A percentile compares a stretch with the other conserved stretches of the same genome.
phyloP scores from a whole-genome alignment of 495 filamentous ascomycete species.

The Neohortaea acidophila region DNA sequence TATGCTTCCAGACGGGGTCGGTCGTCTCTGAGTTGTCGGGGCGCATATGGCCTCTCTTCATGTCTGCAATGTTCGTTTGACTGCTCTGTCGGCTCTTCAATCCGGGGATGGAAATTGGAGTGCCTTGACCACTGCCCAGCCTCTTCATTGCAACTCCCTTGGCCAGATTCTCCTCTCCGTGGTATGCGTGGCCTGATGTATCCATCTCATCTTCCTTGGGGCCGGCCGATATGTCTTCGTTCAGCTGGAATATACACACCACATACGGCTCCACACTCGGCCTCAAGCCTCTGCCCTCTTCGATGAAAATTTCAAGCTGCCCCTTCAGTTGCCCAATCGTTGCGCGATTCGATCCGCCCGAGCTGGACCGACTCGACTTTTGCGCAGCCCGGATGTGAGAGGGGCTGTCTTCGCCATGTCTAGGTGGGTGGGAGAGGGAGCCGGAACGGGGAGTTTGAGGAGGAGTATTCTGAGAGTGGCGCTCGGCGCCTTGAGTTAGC shows the following conservation, averaged over 20 bases:
- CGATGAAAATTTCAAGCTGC: conserved; percentile 76
- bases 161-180: conserved; percentile 10
- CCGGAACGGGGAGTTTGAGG: conserved; percentile 69
- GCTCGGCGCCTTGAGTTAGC: conserved; percentile 68
- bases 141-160: conserved; percentile 44
- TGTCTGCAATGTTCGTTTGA: conserved; percentile 60
- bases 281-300: conserved; percentile 65
- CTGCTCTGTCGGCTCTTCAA: conserved; percentile 89
- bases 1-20: conserved; percentile 88
- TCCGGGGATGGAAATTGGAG: conserved; percentile 91
- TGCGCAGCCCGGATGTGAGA: conserved; percentile 28
- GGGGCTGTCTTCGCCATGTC: conserved; percentile 19
- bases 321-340: conserved; percentile 66
- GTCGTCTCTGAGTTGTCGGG: conserved; percentile 56
- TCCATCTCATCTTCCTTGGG: conserved; percentile 41
- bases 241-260: conserved; percentile 91
- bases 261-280: conserved; percentile 83
- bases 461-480: conserved; percentile 75
- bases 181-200: conserved; percentile 29
- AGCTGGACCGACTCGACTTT: conserved; percentile 29
- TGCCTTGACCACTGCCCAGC: conserved; percentile 57
- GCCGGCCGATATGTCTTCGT: conserved; percentile 84
- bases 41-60: conserved; percentile 28
- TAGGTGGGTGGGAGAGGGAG: conserved; percentile 45
- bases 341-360: conserved; percentile 10